Percentiles rank a stretch among this genome's conserved stretches.
Conservation (phyloP, 257 asterid species). For the Rhazya stricta region DNA sequence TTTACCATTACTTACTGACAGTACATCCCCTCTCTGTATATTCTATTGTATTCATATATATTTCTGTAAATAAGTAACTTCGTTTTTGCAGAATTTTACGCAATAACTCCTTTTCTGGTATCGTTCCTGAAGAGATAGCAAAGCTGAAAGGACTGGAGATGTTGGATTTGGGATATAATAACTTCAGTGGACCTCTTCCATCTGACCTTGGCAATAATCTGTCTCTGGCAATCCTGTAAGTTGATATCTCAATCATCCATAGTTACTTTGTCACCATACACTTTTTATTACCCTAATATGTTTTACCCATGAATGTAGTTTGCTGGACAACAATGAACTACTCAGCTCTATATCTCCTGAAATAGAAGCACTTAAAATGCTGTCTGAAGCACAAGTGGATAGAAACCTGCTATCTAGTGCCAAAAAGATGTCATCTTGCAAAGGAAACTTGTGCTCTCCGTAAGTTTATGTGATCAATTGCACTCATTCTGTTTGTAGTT, state of each 20-base stretch:
- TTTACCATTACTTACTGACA: neutral
- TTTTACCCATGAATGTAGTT: constrained; percentile 31
- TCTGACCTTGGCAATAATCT: constrained; percentile 45
- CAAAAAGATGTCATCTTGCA: constrained; percentile 25
- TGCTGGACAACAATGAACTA: constrained; percentile 65
- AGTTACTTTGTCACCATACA: neutral
- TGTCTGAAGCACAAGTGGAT: constrained; percentile 55
- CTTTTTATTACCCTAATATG: neutral
- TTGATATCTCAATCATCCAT: neutral
- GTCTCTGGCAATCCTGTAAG: constrained; percentile 56
- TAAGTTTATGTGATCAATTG: constrained; percentile 5
- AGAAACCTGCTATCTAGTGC: constrained; percentile 31
- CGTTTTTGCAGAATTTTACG: constrained; percentile 56
- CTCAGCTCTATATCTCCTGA: constrained; percentile 37
- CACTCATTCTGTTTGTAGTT: neutral
- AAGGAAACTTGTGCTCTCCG: constrained; percentile 17
- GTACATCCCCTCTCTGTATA: neutral
- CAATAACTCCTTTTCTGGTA: constrained; percentile 79
- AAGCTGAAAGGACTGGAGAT: constrained; percentile 57
- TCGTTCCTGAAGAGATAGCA: constrained; percentile 57
- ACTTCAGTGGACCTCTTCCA: constrained; percentile 76
- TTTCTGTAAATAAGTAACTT: constrained; percentile 4
- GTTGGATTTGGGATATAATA: constrained; percentile 72
- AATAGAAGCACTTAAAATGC: constrained; percentile 41
- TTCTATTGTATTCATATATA: neutral